Percentiles rank a stretch among this genome's conserved stretches.
Conservation (phyloP, 2,329 filamentous ascomycete genomes). For the Diplocarpon mali region DNA sequence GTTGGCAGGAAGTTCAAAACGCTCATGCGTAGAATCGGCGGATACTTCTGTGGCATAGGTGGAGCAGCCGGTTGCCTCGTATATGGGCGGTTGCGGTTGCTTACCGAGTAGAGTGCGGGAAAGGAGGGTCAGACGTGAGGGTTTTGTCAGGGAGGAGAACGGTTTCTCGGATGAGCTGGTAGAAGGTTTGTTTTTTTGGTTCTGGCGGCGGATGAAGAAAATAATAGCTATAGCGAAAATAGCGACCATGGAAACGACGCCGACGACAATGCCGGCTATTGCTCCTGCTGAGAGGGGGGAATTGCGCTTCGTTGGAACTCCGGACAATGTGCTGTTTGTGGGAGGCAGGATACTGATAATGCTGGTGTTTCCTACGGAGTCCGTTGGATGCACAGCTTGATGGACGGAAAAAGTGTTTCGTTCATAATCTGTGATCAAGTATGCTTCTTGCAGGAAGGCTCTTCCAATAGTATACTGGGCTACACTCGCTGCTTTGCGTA, state of each 20-base stretch:
- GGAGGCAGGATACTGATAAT: conserved; percentile 17
- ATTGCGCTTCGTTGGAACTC: conserved; percentile 1
- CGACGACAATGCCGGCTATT: conserved; percentile 21
- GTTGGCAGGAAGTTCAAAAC: conserved; percentile 20
- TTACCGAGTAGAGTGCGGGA: no score
- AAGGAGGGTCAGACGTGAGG: no score
- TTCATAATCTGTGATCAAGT: conserved; percentile 28
- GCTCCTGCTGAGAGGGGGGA: conserved; percentile 10
- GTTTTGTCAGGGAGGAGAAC: no score
- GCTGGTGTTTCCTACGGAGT: conserved; percentile 18
- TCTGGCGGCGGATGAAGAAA: conserved; percentile 12
- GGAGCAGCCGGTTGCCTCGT: conserved; percentile 40
- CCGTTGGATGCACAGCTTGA: conserved; percentile 23
- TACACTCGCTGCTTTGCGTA: conserved; percentile 21
- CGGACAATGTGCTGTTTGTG: conserved; percentile 21
- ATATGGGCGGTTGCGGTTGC: conserved; percentile 24
- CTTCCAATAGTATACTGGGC: conserved; percentile 27
- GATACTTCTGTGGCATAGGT: conserved; percentile 33
- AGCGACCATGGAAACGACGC: not conserved
- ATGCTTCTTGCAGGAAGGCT: conserved; percentile 28
- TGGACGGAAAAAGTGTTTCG: conserved; percentile 25
- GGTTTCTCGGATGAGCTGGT: no score
- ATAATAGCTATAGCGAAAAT: not conserved
- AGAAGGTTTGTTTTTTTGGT: conserved; percentile 20
- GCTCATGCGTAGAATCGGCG: conserved; percentile 18